Evolutionary conservation across 2,329 filamentous ascomycete genomes (phyloP).

Genomic region (Trichoderma guizhouense): DNA sequence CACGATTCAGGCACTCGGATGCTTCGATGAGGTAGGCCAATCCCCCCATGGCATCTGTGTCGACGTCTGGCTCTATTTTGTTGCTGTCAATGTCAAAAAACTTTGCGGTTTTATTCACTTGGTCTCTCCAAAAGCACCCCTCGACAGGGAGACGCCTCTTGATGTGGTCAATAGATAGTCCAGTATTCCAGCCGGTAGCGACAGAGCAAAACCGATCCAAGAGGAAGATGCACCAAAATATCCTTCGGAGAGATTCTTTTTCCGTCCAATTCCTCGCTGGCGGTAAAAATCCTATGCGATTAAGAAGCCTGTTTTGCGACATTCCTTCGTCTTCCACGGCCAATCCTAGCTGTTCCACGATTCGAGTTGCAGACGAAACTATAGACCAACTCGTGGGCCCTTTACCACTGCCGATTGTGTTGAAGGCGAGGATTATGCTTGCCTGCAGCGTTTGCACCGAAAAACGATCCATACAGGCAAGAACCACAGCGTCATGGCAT

Average conservation of each 20-base stretch:
- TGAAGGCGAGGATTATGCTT: constrained; percentile 34
- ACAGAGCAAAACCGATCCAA: constrained; percentile 35
- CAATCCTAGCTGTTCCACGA: constrained; percentile 25
- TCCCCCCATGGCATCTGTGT: constrained; percentile 29
- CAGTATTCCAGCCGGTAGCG: constrained; percentile 36
- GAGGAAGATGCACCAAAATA: constrained; percentile 39
- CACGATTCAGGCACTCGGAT: constrained; percentile 40
- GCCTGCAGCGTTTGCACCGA: constrained; percentile 34
- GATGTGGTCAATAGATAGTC: constrained; percentile 35
- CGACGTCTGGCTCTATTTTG: constrained; percentile 8
- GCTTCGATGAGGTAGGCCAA: constrained; percentile 47
- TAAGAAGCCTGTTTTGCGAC: constrained; percentile 20
- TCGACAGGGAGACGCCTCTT: constrained; percentile 35
- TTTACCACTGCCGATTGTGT: constrained; percentile 22
- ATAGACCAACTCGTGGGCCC: constrained; percentile 19
- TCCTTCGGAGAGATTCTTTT: constrained; percentile 33
- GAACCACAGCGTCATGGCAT: constrained; percentile 18
- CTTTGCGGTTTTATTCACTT: constrained; percentile 25
- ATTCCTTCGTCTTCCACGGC: constrained; percentile 25
- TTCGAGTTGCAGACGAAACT: constrained; percentile 20
- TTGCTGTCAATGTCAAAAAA: constrained; percentile 26
- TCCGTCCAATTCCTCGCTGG: constrained; percentile 27
- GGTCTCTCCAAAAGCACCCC: constrained; percentile 34
- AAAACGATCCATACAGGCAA: constrained; percentile 21
- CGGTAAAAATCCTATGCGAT: constrained; percentile 25